Conservation (phyloP, 495 filamentous ascomycete species). For the Collariella sp. region DNA sequence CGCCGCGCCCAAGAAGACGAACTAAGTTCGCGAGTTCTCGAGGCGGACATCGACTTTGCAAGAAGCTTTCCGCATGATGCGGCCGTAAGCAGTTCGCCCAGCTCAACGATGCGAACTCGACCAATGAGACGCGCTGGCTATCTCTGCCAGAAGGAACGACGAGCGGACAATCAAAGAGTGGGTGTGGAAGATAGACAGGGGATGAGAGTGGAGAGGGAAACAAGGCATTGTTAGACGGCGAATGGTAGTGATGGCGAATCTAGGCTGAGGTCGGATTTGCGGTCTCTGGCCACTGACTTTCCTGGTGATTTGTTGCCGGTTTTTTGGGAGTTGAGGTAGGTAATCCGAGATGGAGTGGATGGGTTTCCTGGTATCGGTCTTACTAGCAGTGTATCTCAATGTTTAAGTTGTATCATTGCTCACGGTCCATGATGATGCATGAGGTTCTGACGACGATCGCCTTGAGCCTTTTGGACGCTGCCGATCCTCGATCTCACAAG, state of each 20-base stretch:
- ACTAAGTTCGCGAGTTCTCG: constrained; percentile 18
- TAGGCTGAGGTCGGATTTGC: background rate
- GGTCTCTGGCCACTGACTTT: background rate
- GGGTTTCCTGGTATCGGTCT: constrained; percentile 1
- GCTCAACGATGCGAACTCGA: too few relatives aligned
- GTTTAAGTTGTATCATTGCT: background rate
- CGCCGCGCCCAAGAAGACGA: constrained; percentile 45
- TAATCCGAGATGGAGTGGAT: background rate
- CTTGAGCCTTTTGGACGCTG: too few relatives aligned
- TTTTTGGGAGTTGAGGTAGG: background rate
- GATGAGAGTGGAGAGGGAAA: background rate
- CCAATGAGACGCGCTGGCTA: background rate
- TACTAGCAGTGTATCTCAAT: constrained; percentile 2
- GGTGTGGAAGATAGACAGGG: background rate
- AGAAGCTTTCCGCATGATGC: constrained; percentile 13
- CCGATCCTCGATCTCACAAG: too few relatives aligned
- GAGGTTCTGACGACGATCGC: too few relatives aligned
- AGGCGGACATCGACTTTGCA: background rate
- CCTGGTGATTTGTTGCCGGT: background rate
- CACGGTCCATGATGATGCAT: background rate
- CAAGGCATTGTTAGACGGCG: background rate
- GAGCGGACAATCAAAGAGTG: background rate
- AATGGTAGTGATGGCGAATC: background rate
- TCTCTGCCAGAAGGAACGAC: background rate
- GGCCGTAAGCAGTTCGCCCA: constrained; percentile 5